Evolutionary conservation across 2,329 filamentous ascomycete species (phyloP), one percentile per base, ranked within the genome.

Genomic region (Pseudogymnoascus sp.): DNA sequence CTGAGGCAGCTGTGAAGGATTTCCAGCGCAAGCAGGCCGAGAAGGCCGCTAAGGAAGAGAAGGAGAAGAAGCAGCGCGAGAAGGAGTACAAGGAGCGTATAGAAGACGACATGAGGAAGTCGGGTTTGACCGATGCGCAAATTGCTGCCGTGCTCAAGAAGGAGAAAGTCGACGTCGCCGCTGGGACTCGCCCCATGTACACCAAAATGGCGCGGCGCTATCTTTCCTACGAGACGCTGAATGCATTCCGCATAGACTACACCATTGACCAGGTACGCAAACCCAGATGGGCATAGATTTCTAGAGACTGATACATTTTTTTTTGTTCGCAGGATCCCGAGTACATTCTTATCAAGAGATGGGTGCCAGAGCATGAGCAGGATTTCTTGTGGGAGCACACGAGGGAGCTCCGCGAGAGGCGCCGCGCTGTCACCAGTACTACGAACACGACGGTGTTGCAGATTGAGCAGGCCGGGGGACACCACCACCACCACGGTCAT

Each of bases 301-400:
- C 31, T 25, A 8, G 40, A 12, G 16, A 31, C 31, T 53, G 25
- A 56, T 56, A n/a, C 31, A 16, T 46, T 12, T 63, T 77, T 28
- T n/a, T 49, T 31, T 38, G 12, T 63, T 77, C 60, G 73, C 67
- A 86, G 80, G 87, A 92, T 69, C 81, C 84, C 16, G 85, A 88
- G 56, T 92, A 85, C 68, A 78, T 92, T 63, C 75, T 93, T 64
- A 88, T 92, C 76, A 89, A 88, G 75, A 81, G 85, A 63, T 90
- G 85, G 84, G 85, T 92, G 61, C 83, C 84, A 3, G 86, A 91
- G 68, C 82, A 84, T 65, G 84, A 91, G 72, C 89, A 91, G 70
- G 83, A 90, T 64, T 78, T 85, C 63, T 81, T 91, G 59, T 93
- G 89, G 82, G 82, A 84, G 46, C 88, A 92, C 75, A 91, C 89